Base-by-base conservation (phyloP, 768 basidiomycete genomes). In the Fomitopsis pulvina region DNA sequence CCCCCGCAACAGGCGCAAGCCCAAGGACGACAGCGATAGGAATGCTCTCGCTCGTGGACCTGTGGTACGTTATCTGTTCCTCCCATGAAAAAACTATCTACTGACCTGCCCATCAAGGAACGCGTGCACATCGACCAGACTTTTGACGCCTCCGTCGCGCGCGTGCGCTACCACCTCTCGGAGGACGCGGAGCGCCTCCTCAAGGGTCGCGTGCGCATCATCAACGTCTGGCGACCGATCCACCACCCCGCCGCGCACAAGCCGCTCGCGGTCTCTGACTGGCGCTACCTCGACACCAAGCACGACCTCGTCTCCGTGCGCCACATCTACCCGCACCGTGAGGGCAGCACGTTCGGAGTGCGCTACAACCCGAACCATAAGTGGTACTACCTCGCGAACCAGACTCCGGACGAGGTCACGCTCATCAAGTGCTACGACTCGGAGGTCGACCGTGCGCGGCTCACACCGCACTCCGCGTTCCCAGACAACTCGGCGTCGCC, bases 361-460 rank as follows among this genome's bases (percentile, higher is more conserved):
- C 62, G 60, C 24, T 64, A 67, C 57, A 70, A 65, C 52, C 66
- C 68, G 4, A 53, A 47, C 6, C 70, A 73, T 55, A 59, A 56
- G 45, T 73, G 72, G 71, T 69, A 69, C 47, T 71, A 70, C 58
- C 55, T 73, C 30, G 57, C 64, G 4, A 60, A 68, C 51, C 67
- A 69, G 64, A 66, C 64, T 2, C 70, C 70, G 8, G 68, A 71
- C 20, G 73, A 75, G 57, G 66, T 70, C 25, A 61, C 64, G 16
- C 55, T 74, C 7, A 70, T 74, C 62, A 74, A 73, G 61, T 71
- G 72, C 58, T 75, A 65, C 50, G 72, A 75, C 57, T 73, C 73
- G 25, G 63, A 67, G 55, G 56, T 59, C 29, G 66, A 68, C 48
- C 64, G 66, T 58, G 69, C 73, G 18, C 63, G 67, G 21, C 53